Conservation (phyloP, 2,329 filamentous ascomycete species). For the Alternaria hordeiaustralica region DNA sequence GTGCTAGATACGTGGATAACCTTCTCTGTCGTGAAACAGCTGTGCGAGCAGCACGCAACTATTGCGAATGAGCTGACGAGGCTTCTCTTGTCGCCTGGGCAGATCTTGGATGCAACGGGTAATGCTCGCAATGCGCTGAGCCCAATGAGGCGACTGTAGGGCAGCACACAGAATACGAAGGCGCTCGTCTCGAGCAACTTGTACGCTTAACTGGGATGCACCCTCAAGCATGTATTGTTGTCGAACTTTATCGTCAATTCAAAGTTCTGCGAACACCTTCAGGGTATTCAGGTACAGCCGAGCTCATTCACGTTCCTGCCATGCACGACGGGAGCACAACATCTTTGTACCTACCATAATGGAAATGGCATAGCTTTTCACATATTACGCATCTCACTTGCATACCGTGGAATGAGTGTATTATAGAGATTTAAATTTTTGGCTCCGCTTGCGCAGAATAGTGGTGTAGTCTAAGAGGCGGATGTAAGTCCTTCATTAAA, state of each 20-base stretch:
- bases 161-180: background rate
- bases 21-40: background rate
- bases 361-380: background rate
- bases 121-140: conserved; percentile 1
- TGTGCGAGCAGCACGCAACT: background rate
- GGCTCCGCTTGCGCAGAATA: conserved; percentile 38
- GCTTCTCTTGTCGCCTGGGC: conserved; percentile 5
- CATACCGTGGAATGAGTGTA: background rate
- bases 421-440: conserved; percentile 33
- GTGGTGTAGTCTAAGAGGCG: conserved; percentile 45
- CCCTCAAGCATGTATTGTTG: background rate
- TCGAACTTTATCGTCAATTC: background rate
- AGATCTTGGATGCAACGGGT: conserved; percentile 7
- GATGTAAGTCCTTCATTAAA: conserved; percentile 51
- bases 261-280: background rate
- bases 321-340: background rate
- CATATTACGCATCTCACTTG: background rate
- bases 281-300: background rate
- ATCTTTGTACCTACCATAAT: background rate
- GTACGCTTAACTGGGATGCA: background rate
- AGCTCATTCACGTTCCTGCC: background rate
- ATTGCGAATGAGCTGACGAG: conserved; percentile 9
- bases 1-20: background rate
- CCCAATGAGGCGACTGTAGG: background rate
- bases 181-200: background rate